phyloP scores from a whole-genome alignment of 1,139 yeast species.

The Diutina siamensis region DNA sequence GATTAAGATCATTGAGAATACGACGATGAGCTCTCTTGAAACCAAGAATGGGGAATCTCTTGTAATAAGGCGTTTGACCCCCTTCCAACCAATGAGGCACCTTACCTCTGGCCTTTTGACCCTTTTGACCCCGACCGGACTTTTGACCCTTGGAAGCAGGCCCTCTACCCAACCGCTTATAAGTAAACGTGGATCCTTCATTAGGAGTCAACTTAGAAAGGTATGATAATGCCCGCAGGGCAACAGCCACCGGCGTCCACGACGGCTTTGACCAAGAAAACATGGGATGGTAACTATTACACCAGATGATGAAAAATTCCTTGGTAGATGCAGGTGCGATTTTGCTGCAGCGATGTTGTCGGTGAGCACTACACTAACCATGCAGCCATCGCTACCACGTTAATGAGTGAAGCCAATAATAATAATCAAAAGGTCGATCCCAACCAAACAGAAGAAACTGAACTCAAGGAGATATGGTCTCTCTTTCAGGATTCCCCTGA shows the following conservation, averaged over 20 bases:
- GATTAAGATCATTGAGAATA: constrained; percentile 41
- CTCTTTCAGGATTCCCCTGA: constrained; percentile 1
- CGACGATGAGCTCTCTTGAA: constrained; percentile 51
- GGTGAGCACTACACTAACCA: no score
- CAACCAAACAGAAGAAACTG: not conserved
- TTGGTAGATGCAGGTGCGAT: not conserved
- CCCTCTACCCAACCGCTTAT: constrained; percentile 89
- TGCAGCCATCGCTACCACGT: not conserved
- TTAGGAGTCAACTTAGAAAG: constrained; percentile 29
- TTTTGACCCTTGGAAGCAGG: constrained; percentile 91
- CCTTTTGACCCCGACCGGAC: constrained; percentile 96
- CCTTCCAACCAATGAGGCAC: constrained; percentile 96
- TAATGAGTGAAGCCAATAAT: not conserved
- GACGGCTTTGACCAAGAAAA: not conserved
- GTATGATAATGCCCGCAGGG: constrained; percentile 12
- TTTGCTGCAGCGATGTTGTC: not conserved
- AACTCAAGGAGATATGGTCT: constrained; percentile 3
- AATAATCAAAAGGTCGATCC: not conserved
- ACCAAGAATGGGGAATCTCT: constrained; percentile 84
- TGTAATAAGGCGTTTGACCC: constrained; percentile 93
- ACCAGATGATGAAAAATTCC: not conserved
- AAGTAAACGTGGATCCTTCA: constrained; percentile 28
- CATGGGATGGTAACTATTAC: not conserved
- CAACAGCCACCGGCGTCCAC: not conserved
- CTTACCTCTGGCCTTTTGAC: constrained; percentile 92